phyloP scores from a whole-genome alignment of 306 rosid genomes.

The Cucurbita ficifolia region DNA sequence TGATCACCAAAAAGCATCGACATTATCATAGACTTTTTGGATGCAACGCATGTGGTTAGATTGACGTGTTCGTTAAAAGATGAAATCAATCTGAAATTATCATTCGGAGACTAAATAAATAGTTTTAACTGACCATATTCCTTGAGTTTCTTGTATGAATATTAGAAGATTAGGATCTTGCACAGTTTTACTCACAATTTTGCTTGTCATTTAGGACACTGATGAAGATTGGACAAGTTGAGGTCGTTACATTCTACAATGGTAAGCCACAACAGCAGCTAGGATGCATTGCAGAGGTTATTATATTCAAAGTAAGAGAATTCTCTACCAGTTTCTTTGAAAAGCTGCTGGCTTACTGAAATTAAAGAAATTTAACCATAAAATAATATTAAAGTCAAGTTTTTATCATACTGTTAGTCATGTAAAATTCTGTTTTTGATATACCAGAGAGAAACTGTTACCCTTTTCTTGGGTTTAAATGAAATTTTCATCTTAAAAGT shows the following conservation, averaged over 20 bases:
- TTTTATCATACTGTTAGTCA: background rate
- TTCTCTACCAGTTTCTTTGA: background rate
- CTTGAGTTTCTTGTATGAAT: background rate
- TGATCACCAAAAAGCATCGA: background rate
- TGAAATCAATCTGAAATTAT: background rate
- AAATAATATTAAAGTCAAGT: background rate
- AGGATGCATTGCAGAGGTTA: background rate
- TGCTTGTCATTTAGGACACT: background rate
- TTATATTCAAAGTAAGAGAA: background rate
- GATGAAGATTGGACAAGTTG: slow-evolving; percentile 8
- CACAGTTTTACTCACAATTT: background rate
- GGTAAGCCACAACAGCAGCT: background rate
- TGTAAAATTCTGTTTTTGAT: background rate
- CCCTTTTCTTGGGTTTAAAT: background rate
- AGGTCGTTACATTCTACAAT: background rate
- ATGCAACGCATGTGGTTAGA: background rate
- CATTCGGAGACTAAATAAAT: background rate
- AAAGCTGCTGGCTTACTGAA: background rate
- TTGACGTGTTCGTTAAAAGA: background rate
- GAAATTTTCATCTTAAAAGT: background rate
- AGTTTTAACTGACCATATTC: background rate
- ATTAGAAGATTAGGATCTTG: background rate
- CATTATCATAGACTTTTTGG: background rate
- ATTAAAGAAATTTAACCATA: background rate
- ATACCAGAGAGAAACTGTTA: background rate